A percentile compares a stretch with the other conserved stretches of the same genome.
Conservation (phyloP, 2,329 filamentous ascomycete genomes). For the Clonostachys sp. region DNA sequence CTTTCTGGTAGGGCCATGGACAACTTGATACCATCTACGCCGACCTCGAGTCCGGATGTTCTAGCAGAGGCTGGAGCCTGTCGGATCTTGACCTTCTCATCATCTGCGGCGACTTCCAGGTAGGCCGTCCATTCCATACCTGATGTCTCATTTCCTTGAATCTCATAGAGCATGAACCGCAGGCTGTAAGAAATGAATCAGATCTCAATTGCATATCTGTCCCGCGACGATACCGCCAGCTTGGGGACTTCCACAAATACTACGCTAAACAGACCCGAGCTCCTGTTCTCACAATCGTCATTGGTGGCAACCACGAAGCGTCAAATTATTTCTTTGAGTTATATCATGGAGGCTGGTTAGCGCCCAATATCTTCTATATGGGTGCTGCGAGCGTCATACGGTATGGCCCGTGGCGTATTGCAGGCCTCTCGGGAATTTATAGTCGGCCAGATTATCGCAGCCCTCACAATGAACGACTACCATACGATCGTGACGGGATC, state of each 20-base stretch:
- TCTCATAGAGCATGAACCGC: constrained; percentile 29
- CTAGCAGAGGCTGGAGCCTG: constrained; percentile 61
- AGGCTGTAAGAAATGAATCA: constrained; percentile 76
- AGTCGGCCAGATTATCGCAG: constrained; percentile 85
- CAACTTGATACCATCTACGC: constrained; percentile 88
- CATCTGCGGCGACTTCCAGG: constrained; percentile 94
- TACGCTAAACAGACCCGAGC: constrained; percentile 75
- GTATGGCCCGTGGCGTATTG: constrained; percentile 80
- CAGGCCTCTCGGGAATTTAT: constrained; percentile 91
- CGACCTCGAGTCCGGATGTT: constrained; percentile 64
- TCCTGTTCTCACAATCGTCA: constrained; percentile 87
- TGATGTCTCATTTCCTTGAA: neutral
- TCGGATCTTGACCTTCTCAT: constrained; percentile 82
- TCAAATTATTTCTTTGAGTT: constrained; percentile 87
- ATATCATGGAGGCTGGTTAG: constrained; percentile 95
- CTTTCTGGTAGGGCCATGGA: constrained; percentile 69
- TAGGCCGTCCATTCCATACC: constrained; percentile 18
- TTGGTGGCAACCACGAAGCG: constrained; percentile 94
- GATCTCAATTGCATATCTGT: constrained; percentile 89
- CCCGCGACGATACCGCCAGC: constrained; percentile 77
- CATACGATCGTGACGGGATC: constrained; percentile 73
- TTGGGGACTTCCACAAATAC: constrained; percentile 93
- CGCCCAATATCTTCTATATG: constrained; percentile 95
- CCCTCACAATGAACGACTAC: constrained; percentile 78
- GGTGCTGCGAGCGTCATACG: constrained; percentile 87